Evolutionary conservation across 176 grass and related monocot genomes (phyloP).

Genomic region (Themeda triandra): DNA sequence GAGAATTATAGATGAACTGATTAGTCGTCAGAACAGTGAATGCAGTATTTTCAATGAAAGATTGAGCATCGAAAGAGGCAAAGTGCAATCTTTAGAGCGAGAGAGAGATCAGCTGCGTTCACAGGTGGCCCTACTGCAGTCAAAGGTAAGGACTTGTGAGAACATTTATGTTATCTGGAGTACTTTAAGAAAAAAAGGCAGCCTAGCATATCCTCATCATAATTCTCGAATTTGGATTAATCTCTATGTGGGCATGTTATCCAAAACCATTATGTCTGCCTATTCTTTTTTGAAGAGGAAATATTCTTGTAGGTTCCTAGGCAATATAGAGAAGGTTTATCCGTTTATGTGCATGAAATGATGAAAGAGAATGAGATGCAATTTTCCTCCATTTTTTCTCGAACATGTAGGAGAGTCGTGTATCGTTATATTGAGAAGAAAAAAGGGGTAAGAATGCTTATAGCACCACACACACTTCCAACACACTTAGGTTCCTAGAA

Average conservation of each 20-base stretch:
- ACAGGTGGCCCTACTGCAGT: slow-evolving; percentile 72
- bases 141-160: slow-evolving; percentile 54
- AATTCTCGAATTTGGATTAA: background rate
- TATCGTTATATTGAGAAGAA: too few species aligned
- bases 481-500: too few species aligned
- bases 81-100: slow-evolving; percentile 71
- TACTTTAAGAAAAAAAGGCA: background rate
- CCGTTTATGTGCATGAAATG: background rate
- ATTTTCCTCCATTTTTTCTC: background rate
- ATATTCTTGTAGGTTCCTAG: background rate
- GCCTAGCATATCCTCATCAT: background rate
- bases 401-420: too few species aligned
- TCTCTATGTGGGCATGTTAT: background rate
- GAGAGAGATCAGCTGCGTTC: slow-evolving; percentile 68
- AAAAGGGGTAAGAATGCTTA: too few species aligned
- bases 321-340: background rate
- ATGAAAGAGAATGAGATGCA: background rate
- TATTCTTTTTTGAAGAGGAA: background rate
- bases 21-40: slow-evolving; percentile 44
- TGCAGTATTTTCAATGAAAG: slow-evolving; percentile 61
- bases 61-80: slow-evolving; percentile 60
- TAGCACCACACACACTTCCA: too few species aligned
- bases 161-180: background rate
- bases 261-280: background rate
- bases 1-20: slow-evolving; percentile 53